Base-by-base conservation (phyloP, 352 stramenopile species). In the Stramenopiles sp. region DNA sequence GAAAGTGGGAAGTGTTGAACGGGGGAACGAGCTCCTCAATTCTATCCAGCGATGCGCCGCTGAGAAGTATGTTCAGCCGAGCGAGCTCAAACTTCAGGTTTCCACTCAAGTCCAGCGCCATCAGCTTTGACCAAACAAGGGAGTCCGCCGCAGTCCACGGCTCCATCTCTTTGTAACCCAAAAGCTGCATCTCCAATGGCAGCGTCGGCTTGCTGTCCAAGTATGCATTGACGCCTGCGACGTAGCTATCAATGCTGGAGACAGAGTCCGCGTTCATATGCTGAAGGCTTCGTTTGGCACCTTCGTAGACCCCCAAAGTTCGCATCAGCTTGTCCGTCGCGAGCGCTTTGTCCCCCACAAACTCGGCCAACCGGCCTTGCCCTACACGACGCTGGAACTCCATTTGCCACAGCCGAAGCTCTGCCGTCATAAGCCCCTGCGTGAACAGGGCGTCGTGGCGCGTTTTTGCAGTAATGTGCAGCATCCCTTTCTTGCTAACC, bases 301-400 rank as follows among this genome's bases (percentile, higher is more conserved):
- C 34, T 1, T 1, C n/a, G 4, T 35, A 4, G 25, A 79, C 32
- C 32, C 49, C 49, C 18, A 79, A 37, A 31, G 76, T 78, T 12
- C 76, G 74, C 6, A 78, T 73, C 25, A 79, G 48, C 1, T 12
- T 3, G 37, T 79, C 76, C 37, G 63, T 68, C 1, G 25, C 25
- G 4, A 79, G 68, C 1, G 68, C 76, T 3, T 32, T 25, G 2
- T 74, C 49, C 34, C 76, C 76, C 32, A 68, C 76, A 32, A 79
- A 18, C 34, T 79, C 76, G 3, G 74, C 30, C 12, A 79, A 48
- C 1, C 1, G 1, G 33, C 76, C 76, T 1, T 1, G 1, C 4
- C 75, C 53, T 1, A 79, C 3, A n/a, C 76, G 49, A 12, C 76
- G 35, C 75, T 79, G 76, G 30, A 79, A 79, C 0, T 79, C 74